Evolutionary conservation across 495 filamentous ascomycete species (phyloP).

Genomic region (Aspergillus steynii): DNA sequence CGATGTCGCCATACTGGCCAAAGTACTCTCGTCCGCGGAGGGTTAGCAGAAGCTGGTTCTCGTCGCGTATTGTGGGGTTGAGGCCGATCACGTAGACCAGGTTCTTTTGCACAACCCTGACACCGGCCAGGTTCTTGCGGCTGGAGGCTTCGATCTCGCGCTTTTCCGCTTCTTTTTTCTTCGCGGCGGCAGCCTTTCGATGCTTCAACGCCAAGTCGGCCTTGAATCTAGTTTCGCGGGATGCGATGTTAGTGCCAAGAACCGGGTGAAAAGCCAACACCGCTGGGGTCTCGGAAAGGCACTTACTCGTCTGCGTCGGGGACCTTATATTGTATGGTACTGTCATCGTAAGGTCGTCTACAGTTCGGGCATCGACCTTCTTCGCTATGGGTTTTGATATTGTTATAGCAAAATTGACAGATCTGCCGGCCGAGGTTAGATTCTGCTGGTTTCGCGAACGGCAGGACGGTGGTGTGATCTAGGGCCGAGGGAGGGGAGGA

Average conservation of each 20-base stretch:
- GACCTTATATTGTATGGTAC: slow-evolving; percentile 93
- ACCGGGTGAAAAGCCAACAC: slow-evolving; percentile 7
- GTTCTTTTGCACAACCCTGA: slow-evolving; percentile 96
- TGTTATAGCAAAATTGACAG: slow-evolving; percentile 99
- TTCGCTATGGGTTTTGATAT: slow-evolving; percentile 88
- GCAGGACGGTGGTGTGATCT: not conserved
- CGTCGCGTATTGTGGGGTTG: slow-evolving; percentile 85
- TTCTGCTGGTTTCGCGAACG: slow-evolving; percentile 5
- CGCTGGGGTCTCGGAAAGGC: slow-evolving; percentile 25
- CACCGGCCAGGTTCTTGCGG: slow-evolving; percentile 90
- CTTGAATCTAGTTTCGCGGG: slow-evolving; percentile 58
- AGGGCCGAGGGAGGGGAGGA: not conserved
- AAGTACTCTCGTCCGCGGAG: slow-evolving; percentile 90
- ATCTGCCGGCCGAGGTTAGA: slow-evolving; percentile 57
- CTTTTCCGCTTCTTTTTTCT: slow-evolving; percentile 93
- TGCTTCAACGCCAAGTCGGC: slow-evolving; percentile 86
- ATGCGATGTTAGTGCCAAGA: slow-evolving; percentile 27
- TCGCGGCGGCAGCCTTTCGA: slow-evolving; percentile 85
- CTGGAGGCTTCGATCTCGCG: slow-evolving; percentile 93
- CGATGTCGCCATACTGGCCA: slow-evolving; percentile 96
- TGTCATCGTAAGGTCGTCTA: slow-evolving; percentile 90
- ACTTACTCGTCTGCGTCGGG: slow-evolving; percentile 88
- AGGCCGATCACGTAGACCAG: slow-evolving; percentile 97
- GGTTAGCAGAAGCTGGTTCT: slow-evolving; percentile 78
- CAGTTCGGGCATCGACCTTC: slow-evolving; percentile 96